phyloP scores from a whole-genome alignment of 2,329 filamentous ascomycete genomes.

The Penicillium sp. region DNA sequence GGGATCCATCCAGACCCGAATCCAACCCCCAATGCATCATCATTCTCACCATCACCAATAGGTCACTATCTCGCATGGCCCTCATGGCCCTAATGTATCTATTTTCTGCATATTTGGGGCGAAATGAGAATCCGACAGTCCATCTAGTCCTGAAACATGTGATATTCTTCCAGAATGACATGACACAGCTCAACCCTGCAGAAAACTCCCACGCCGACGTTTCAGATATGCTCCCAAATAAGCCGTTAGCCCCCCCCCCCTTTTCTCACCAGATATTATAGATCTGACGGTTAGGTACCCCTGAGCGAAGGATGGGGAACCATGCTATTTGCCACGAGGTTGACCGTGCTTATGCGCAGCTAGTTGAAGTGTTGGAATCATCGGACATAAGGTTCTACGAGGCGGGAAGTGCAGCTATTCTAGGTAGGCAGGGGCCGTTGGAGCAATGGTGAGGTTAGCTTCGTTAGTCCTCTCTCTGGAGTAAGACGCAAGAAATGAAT shows the following conservation, averaged over 20 bases:
- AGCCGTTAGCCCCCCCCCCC: neutral
- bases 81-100: neutral
- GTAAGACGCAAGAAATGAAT: neutral
- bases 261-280: neutral
- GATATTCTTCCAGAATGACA: neutral
- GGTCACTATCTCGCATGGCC: neutral
- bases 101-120: slow-evolving; percentile 5
- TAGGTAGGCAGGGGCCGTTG: neutral
- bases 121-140: neutral
- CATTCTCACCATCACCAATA: neutral
- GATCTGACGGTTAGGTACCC: neutral
- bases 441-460: neutral
- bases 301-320: neutral
- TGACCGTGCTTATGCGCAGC: neutral
- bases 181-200: neutral
- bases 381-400: neutral
- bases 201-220: neutral
- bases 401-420: neutral
- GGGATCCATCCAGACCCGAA: neutral
- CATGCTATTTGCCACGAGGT: slow-evolving; percentile 1
- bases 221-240: neutral
- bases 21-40: neutral
- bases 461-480: neutral
- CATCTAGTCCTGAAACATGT: too few relatives aligned
- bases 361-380: neutral